Conservation (phyloP, 2,329 filamentous ascomycete genomes). For the Colletotrichum sp. region DNA sequence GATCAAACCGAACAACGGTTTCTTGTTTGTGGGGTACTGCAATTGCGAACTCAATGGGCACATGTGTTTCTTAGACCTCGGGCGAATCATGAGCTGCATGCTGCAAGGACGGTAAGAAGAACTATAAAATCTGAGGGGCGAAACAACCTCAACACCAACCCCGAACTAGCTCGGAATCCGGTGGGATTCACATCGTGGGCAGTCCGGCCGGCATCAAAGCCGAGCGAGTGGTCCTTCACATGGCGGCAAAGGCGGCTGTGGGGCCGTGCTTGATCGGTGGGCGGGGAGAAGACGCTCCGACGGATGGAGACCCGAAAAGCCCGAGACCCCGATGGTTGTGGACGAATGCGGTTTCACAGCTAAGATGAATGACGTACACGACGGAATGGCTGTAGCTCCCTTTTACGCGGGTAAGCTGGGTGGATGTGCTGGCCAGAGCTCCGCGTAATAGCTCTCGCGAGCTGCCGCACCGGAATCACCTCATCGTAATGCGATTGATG, state of each 20-base stretch:
- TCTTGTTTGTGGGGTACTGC: background rate
- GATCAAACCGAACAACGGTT: background rate
- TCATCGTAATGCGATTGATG: slow-evolving; percentile 2
- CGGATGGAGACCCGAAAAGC: background rate
- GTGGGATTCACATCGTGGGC: background rate
- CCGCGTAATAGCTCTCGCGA: background rate
- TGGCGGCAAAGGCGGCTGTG: background rate
- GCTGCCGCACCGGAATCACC: slow-evolving; percentile 3
- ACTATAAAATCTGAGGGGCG: background rate
- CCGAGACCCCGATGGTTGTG: slow-evolving; percentile 7
- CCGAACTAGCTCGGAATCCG: background rate
- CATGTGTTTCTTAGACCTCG: background rate
- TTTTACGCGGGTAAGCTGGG: background rate
- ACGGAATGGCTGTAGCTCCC: background rate
- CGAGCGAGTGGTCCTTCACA: background rate
- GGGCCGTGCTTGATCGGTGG: slow-evolving; percentile 8
- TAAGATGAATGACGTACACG: slow-evolving; percentile 12
- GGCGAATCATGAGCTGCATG: background rate
- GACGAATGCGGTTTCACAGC: slow-evolving; percentile 15
- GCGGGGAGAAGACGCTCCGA: slow-evolving; percentile 1
- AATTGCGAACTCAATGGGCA: background rate
- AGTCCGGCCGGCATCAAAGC: background rate
- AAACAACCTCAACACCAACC: background rate
- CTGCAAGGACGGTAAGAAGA: background rate
- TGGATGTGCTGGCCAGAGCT: background rate